These are phyloP conservation scores for Acanthamoeba royreba DNA, from an alignment of 208 protist species.

Conservation along the genomic window DNA sequence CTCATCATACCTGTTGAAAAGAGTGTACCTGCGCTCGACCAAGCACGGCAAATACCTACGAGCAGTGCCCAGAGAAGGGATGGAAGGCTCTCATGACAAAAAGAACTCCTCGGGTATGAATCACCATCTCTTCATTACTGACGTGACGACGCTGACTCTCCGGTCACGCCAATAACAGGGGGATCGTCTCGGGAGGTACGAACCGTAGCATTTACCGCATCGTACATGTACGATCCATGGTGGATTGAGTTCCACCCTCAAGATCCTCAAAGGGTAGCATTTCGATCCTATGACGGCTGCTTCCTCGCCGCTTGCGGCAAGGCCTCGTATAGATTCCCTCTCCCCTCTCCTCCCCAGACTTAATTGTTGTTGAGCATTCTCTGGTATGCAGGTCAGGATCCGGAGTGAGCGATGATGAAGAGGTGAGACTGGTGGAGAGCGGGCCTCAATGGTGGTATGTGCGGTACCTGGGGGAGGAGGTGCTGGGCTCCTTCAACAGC, in stretches of 20 bases:
- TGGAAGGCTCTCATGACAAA: background rate
- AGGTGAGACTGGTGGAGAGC: background rate
- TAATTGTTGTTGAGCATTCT: background rate
- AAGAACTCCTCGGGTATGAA: background rate
- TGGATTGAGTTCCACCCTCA: background rate
- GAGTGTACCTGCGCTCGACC: background rate
- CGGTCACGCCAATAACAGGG: background rate
- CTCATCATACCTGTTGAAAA: background rate
- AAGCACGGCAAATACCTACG: conserved; percentile 19
- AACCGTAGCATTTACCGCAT: background rate
- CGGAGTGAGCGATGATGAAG: background rate
- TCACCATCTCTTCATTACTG: background rate
- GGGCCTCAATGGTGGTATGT: background rate
- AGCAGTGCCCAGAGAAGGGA: background rate
- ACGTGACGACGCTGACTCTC: background rate
- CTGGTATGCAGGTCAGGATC: background rate
- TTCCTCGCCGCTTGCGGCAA: background rate
- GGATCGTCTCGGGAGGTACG: background rate
- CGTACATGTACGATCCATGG: background rate
- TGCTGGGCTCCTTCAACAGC: background rate
- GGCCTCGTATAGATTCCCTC: background rate
- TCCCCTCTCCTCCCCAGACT: background rate
- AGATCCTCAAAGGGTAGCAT: background rate
- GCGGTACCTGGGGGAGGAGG: background rate
- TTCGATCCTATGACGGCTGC: background rate